Percentiles rank a stretch among this genome's conserved stretches.
These are phyloP conservation scores for Penicillium sp. DNA, from an alignment of 2,329 filamentous ascomycete genomes.

Conservation along the genomic window DNA sequence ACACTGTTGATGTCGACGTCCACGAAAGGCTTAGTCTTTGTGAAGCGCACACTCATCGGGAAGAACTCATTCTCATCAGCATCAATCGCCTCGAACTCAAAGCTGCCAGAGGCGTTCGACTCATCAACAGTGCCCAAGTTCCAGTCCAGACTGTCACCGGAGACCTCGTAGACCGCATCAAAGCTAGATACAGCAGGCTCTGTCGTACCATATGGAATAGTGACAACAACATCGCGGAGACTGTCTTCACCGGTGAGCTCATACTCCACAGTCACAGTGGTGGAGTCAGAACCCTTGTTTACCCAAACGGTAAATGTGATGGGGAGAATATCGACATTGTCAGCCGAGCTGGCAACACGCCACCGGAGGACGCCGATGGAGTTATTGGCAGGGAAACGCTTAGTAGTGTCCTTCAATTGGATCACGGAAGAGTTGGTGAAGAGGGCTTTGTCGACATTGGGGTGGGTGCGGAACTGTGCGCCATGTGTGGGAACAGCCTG, in stretches of 20 bases:
- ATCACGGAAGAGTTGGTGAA: slow-evolving; percentile 82
- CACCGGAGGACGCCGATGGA: slow-evolving; percentile 89
- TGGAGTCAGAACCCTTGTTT: slow-evolving; percentile 79
- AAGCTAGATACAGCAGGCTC: slow-evolving; percentile 91
- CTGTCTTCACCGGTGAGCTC: slow-evolving; percentile 79
- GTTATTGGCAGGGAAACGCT: slow-evolving; percentile 93
- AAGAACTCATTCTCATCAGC: slow-evolving; percentile 94
- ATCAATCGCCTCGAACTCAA: slow-evolving; percentile 91
- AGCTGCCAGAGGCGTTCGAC: slow-evolving; percentile 77
- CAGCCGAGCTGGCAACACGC: slow-evolving; percentile 74
- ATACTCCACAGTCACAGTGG: slow-evolving; percentile 91
- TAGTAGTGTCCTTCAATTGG: slow-evolving; percentile 82
- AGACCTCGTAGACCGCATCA: slow-evolving; percentile 90
- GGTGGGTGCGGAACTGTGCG: slow-evolving; percentile 90
- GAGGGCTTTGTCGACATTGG: slow-evolving; percentile 86
- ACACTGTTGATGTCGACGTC: slow-evolving; percentile 74
- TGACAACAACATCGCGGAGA: slow-evolving; percentile 79
- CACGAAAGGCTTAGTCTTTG: slow-evolving; percentile 79
- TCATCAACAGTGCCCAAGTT: slow-evolving; percentile 82
- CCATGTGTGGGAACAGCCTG: slow-evolving; percentile 73
- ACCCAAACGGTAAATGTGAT: slow-evolving; percentile 98
- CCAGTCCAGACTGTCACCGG: slow-evolving; percentile 92
- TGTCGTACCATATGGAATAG: slow-evolving; percentile 79
- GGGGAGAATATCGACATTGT: slow-evolving; percentile 76
- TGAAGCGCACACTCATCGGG: slow-evolving; percentile 90